Conservation (phyloP, 176 grass and related monocot species). For the Areca catechu region DNA sequence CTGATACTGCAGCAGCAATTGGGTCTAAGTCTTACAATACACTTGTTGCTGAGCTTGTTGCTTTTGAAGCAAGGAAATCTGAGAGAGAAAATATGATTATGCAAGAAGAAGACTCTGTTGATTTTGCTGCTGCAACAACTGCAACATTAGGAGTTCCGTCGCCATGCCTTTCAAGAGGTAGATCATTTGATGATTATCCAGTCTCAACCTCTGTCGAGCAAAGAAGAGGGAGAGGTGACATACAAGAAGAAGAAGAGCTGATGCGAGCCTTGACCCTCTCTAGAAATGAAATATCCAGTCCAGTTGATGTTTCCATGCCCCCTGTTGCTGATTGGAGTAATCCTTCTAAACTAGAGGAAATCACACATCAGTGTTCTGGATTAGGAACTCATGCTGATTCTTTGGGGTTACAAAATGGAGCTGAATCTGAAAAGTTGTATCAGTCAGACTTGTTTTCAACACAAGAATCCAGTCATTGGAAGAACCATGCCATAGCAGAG, state of each 20-base stretch:
- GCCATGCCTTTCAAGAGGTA: constrained; percentile 53
- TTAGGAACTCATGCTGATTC: constrained; percentile 14
- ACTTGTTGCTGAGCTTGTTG: constrained; percentile 69
- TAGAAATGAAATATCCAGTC: constrained; percentile 34
- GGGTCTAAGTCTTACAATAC: constrained; percentile 89
- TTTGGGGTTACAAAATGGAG: constrained; percentile 14
- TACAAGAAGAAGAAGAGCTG: constrained; percentile 89
- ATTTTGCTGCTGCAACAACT: constrained; percentile 85
- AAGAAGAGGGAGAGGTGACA: constrained; percentile 49
- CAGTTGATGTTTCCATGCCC: constrained; percentile 33
- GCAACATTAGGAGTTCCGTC: constrained; percentile 79
- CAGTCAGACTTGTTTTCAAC: constrained; percentile 9
- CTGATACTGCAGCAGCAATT: constrained; percentile 63
- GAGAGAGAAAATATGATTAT: constrained; percentile 35
- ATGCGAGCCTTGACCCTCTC: constrained; percentile 70
- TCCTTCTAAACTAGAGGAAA: constrained; percentile 33
- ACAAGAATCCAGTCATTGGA: constrained; percentile 11
- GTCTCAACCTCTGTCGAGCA: constrained; percentile 27
- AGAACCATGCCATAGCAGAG: not conserved
- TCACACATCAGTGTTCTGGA: constrained; percentile 28
- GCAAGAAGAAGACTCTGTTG: constrained; percentile 63
- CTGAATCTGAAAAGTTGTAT: constrained; percentile 7
- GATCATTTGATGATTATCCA: constrained; percentile 68
- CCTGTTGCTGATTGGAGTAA: constrained; percentile 17
- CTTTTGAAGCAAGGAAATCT: constrained; percentile 48